These are phyloP conservation scores for Tolypocladium tropicale DNA, from an alignment of 2,329 filamentous ascomycete species.

Conservation along the genomic window DNA sequence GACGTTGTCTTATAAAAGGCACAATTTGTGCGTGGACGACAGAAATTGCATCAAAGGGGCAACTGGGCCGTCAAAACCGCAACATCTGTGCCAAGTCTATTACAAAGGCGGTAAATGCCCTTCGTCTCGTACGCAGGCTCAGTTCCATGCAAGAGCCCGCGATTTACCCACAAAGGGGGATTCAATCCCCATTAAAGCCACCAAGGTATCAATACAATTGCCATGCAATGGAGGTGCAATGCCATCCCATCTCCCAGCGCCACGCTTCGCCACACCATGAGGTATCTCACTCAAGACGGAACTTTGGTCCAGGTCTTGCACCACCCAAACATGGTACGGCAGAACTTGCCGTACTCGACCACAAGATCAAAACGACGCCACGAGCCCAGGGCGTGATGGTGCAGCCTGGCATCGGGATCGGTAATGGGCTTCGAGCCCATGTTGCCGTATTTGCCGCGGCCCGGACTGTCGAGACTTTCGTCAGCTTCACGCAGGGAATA, in stretches of 20 bases:
- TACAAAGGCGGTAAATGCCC: too few relatives aligned
- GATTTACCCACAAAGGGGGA: neutral
- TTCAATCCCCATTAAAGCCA: neutral
- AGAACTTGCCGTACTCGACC: slow-evolving; percentile 14
- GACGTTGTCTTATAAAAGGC: too few relatives aligned
- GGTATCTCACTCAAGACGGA: neutral
- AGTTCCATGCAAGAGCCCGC: neutral
- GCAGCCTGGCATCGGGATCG: slow-evolving; percentile 10
- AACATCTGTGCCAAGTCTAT: too few relatives aligned
- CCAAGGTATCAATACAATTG: neutral
- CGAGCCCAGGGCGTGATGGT: slow-evolving; percentile 12
- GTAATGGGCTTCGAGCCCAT: slow-evolving; percentile 13
- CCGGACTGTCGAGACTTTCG: slow-evolving; percentile 5
- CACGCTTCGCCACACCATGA: neutral
- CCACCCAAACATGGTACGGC: slow-evolving; percentile 10
- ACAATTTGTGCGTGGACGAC: too few relatives aligned
- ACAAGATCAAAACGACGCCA: slow-evolving; percentile 10
- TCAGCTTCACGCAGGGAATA: too few relatives aligned
- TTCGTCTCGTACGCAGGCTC: too few relatives aligned
- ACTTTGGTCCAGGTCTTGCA: slow-evolving; percentile 12
- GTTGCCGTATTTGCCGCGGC: slow-evolving; percentile 12
- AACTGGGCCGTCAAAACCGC: too few relatives aligned
- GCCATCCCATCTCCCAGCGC: neutral
- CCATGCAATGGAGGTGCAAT: neutral
- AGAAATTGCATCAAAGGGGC: too few relatives aligned